Conservation (phyloP, 495 filamentous ascomycete genomes). For the Aspergillus incahuasiensis region DNA sequence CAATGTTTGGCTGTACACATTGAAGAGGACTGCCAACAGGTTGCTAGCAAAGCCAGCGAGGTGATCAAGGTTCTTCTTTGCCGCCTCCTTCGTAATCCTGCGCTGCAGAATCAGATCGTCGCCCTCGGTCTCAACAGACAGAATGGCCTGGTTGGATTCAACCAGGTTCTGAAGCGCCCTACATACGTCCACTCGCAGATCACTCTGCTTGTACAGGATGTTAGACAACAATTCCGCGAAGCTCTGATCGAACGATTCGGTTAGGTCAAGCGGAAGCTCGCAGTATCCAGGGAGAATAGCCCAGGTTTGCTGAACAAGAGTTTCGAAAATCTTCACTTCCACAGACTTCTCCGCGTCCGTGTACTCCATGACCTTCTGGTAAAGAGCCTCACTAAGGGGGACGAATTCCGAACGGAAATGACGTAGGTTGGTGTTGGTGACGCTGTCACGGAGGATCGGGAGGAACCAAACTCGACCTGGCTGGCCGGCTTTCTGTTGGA, state of each 20-base stretch:
- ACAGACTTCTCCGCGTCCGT: constrained; percentile 77
- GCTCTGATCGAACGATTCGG: constrained; percentile 71
- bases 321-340: constrained; percentile 96
- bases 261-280: constrained; percentile 78
- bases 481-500: constrained; percentile 66
- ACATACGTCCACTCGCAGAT: constrained; percentile 81
- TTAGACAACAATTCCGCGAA: constrained; percentile 91
- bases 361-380: constrained; percentile 79
- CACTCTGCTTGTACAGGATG: constrained; percentile 85
- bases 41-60: constrained; percentile 77
- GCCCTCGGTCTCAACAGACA: constrained; percentile 52
- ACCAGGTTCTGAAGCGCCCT: constrained; percentile 78
- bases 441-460: constrained; percentile 78
- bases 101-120: constrained; percentile 67
- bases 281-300: constrained; percentile 92
- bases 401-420: constrained; percentile 85
- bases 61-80: constrained; percentile 72
- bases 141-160: constrained; percentile 81
- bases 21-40: constrained; percentile 89
- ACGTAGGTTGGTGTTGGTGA: constrained; percentile 74
- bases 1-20: constrained; percentile 92
- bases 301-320: constrained; percentile 93
- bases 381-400: constrained; percentile 83
- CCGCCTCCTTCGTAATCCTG: constrained; percentile 68
- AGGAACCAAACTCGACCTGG: constrained; percentile 92